phyloP scores from a whole-genome alignment of 139 green algal species.

The Chlorella vulgaris region DNA sequence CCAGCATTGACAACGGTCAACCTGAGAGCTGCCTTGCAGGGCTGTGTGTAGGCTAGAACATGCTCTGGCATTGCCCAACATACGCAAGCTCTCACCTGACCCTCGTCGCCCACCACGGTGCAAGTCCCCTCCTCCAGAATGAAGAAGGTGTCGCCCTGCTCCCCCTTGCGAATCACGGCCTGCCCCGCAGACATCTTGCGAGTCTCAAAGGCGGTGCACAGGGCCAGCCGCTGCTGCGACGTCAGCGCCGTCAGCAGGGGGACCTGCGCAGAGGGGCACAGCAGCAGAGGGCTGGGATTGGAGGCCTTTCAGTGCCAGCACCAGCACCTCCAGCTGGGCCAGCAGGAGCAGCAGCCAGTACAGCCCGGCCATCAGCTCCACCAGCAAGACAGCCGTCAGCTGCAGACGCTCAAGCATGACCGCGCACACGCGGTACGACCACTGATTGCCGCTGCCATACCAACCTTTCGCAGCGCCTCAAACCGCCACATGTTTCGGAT shows the following conservation, averaged over 20 bases:
- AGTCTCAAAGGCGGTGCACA: conserved; percentile 50
- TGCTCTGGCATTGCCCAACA: no score
- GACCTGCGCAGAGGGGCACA: conserved; percentile 36
- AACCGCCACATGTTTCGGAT: conserved; percentile 87
- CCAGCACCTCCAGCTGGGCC: no score
- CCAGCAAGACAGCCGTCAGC: no score
- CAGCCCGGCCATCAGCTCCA: no score
- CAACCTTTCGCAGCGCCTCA: conserved; percentile 74
- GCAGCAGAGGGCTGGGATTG: background rate
- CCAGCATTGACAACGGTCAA: no score
- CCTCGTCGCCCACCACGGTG: conserved; percentile 27
- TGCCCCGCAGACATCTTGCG: conserved; percentile 48
- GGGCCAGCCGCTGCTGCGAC: conserved; percentile 51
- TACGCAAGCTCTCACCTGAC: conserved; percentile 40
- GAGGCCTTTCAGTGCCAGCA: no score
- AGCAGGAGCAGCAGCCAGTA: no score
- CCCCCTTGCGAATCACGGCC: conserved; percentile 66
- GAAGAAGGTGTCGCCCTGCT: conserved; percentile 85
- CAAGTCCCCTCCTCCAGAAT: conserved; percentile 85
- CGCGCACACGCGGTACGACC: no score
- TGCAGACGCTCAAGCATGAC: no score
- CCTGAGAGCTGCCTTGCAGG: no score
- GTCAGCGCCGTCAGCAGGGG: conserved; percentile 58
- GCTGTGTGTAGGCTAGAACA: no score
- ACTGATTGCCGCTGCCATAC: background rate